These are phyloP conservation scores for Saprolegnia parasitica DNA, from an alignment of 352 stramenopile species.

Conservation along the genomic window DNA sequence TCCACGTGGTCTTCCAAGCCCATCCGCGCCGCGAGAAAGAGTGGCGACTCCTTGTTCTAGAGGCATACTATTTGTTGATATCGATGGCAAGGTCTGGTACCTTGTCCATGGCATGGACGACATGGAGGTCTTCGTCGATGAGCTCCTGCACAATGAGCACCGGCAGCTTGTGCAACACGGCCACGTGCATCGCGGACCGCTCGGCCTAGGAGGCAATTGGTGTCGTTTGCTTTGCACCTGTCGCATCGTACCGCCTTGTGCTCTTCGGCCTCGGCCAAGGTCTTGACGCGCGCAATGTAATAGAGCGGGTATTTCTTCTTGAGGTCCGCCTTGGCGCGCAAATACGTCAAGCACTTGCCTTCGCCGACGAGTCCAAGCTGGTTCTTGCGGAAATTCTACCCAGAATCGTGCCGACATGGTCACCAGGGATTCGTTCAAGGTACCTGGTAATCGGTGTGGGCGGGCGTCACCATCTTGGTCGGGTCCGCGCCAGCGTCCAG, in stretches of 20 bases:
- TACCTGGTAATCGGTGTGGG: conserved; percentile 10
- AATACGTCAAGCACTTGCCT: background rate
- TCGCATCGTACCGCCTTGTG: background rate
- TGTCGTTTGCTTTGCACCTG: background rate
- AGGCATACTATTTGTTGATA: background rate
- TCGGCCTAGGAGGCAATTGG: conserved; percentile 1
- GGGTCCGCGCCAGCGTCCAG: conserved; percentile 6
- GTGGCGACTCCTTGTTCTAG: conserved; percentile 19
- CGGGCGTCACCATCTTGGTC: conserved; percentile 1
- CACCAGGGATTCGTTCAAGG: background rate
- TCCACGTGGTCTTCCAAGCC: background rate
- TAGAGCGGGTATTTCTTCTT: conserved; percentile 24
- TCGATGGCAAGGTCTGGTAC: background rate
- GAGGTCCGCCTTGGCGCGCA: background rate
- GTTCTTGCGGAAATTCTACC: background rate
- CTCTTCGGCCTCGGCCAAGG: conserved; percentile 2
- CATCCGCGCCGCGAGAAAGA: conserved; percentile 9
- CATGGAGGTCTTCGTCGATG: conserved; percentile 17
- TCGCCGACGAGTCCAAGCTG: background rate
- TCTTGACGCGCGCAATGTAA: conserved; percentile 20
- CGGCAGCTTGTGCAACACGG: background rate
- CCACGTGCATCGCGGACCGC: conserved; percentile 11
- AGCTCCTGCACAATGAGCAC: conserved; percentile 1
- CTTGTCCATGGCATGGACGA: conserved; percentile 22
- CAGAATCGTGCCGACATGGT: background rate